phyloP scores from a whole-genome alignment of 345 rosid species.

The Gossypium turneri region DNA sequence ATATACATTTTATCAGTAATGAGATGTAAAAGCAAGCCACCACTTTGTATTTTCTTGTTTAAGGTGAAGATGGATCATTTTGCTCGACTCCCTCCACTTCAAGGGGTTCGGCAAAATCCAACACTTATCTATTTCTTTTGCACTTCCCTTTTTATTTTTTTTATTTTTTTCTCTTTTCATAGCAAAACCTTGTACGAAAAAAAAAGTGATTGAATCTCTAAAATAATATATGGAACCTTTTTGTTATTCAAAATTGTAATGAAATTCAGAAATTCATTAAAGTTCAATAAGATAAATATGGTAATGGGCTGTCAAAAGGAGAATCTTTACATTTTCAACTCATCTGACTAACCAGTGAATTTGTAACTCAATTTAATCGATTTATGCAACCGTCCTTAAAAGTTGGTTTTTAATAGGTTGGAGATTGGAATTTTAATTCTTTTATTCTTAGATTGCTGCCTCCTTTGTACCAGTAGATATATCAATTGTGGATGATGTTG shows the following conservation, averaged over 20 bases:
- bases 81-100: not conserved
- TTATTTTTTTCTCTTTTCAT: too few species aligned
- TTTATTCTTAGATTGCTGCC: too few species aligned
- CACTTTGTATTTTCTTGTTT: not conserved
- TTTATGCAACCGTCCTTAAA: too few species aligned
- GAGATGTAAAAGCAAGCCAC: too few species aligned
- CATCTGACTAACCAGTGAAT: too few species aligned
- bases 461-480: too few species aligned
- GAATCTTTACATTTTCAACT: too few species aligned
- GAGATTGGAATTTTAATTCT: too few species aligned
- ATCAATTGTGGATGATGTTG: not conserved
- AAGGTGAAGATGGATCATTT: not conserved
- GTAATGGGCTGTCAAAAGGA: too few species aligned
- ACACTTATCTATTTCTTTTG: not conserved
- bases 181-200: not conserved
- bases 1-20: not conserved
- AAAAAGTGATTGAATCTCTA: not conserved
- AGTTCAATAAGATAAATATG: too few species aligned
- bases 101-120: not conserved
- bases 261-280: not conserved
- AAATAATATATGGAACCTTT: not conserved
- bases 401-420: too few species aligned
- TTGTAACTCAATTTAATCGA: too few species aligned
- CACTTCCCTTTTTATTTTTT: not conserved
- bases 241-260: not conserved